These are phyloP conservation scores for Cymodocea nodosa DNA, from an alignment of 116 monocot species.

Conservation along the genomic window DNA sequence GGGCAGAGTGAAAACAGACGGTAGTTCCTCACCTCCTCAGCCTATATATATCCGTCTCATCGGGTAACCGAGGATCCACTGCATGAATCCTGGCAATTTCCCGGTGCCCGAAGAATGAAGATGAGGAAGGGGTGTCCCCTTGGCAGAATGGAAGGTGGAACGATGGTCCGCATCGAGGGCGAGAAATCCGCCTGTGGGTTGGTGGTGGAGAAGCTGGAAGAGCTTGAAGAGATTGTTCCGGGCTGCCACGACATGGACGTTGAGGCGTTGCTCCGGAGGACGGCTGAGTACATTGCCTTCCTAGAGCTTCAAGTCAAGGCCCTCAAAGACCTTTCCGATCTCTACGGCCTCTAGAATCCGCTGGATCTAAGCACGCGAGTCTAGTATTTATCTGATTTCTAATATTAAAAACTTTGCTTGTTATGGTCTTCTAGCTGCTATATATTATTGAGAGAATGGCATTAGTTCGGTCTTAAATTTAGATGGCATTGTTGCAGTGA, in stretches of 20 bases:
- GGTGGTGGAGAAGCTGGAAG: constrained; percentile 21
- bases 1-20: too few relatives aligned
- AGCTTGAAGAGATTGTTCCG: constrained; percentile 40
- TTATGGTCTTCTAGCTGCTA: too few relatives aligned
- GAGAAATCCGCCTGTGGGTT: neutral
- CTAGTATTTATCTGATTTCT: too few relatives aligned
- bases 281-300: constrained; percentile 24
- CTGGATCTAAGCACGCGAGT: too few relatives aligned
- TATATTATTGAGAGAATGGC: too few relatives aligned
- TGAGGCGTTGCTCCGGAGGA: constrained; percentile 29
- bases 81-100: too few relatives aligned
- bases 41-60: constrained; percentile 2
- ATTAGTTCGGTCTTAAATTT: too few relatives aligned
- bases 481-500: too few relatives aligned
- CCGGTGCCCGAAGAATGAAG: neutral
- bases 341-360: constrained; percentile 14
- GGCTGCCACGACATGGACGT: constrained; percentile 12
- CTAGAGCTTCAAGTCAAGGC: constrained; percentile 24
- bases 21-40: neutral
- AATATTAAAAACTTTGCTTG: too few relatives aligned
- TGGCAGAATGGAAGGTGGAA: neutral
- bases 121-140: constrained; percentile 2
- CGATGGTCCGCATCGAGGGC: neutral
- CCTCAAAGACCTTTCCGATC: constrained; percentile 18
- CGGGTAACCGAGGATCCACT: neutral